Percentiles rank a stretch among this genome's conserved stretches.
Conservation (phyloP, 352 stramenopile species). For the Pythium vanterpoolii region DNA sequence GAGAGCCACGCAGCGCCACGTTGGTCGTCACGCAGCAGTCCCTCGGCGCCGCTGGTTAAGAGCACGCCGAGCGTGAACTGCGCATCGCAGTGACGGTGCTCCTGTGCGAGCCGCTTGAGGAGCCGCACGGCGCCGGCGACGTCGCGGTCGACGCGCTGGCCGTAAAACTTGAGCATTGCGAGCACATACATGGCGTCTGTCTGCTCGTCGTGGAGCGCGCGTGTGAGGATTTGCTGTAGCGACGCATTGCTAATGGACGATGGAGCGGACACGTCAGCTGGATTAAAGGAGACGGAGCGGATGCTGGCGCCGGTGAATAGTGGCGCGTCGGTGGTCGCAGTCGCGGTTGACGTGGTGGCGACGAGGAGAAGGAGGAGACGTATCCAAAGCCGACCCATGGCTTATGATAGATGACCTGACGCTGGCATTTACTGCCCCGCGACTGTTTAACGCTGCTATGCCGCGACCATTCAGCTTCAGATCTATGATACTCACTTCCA, state of each 20-base stretch:
- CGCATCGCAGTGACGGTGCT: conserved; percentile 20
- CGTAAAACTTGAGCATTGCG: conserved; percentile 29
- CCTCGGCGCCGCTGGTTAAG: conserved; percentile 7
- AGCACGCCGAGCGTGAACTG: conserved; percentile 27
- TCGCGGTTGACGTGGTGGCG: background rate
- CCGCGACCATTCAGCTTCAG: background rate
- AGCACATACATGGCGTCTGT: conserved; percentile 29
- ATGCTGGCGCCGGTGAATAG: conserved; percentile 17
- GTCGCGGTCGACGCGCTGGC: conserved; percentile 20
- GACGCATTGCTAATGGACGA: conserved; percentile 8
- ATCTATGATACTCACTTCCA: background rate
- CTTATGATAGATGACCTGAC: background rate
- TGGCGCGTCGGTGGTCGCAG: background rate
- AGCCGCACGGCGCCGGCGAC: conserved; percentile 16
- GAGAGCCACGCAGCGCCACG: conserved; percentile 13
- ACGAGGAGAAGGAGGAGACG: background rate
- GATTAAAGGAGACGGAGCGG: conserved; percentile 3
- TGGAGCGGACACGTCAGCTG: background rate
- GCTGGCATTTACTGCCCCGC: background rate
- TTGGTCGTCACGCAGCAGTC: conserved; percentile 9
- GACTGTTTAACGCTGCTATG: background rate
- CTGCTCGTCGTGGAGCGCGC: conserved; percentile 18
- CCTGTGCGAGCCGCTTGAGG: conserved; percentile 13
- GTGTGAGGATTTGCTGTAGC: conserved; percentile 16
- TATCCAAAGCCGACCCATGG: background rate